Evolutionary conservation across 768 basidiomycete species (phyloP).

Genomic region (Boletus fagicola): DNA sequence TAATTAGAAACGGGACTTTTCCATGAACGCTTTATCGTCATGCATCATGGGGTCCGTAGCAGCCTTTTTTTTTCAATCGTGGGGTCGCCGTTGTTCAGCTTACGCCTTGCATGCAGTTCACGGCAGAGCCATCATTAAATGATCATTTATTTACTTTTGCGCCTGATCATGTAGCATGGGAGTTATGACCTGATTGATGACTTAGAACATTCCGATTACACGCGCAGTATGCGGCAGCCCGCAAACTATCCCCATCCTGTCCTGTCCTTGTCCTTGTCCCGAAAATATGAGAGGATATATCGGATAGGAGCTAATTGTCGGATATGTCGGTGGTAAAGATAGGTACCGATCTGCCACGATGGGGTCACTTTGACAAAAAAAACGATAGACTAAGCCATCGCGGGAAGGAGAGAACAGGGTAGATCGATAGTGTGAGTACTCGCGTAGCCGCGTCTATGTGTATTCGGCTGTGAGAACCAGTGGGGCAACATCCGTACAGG

Average conservation of each 20-base stretch:
- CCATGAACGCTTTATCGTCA: conserved; percentile 15
- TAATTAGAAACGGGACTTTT: conserved; percentile 15
- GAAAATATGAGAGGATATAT: conserved; percentile 4
- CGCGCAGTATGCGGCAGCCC: conserved; percentile 12
- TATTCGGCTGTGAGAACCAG: conserved; percentile 16
- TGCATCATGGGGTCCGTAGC: conserved; percentile 13
- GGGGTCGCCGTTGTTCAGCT: conserved; percentile 9
- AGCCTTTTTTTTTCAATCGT: conserved; percentile 12
- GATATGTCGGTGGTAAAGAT: conserved; percentile 19
- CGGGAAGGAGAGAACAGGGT: conserved; percentile 13
- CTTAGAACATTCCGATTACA: conserved; percentile 21
- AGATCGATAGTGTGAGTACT: conserved; percentile 16
- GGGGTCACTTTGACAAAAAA: conserved; percentile 9
- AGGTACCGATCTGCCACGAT: conserved; percentile 21
- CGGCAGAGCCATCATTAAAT: conserved; percentile 22
- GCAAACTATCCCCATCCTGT: conserved; percentile 6
- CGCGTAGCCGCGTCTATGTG: background rate
- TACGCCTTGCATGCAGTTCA: conserved; percentile 20
- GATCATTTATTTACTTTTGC: conserved; percentile 1
- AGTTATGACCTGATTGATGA: conserved; percentile 20
- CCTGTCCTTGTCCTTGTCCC: background rate
- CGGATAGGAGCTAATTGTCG: conserved; percentile 24
- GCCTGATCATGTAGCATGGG: conserved; percentile 25
- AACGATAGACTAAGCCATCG: conserved; percentile 13
- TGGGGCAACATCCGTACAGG: conserved; percentile 4